phyloP scores from a whole-genome alignment of 768 basidiomycete genomes.

The Lentinula detonsa region DNA sequence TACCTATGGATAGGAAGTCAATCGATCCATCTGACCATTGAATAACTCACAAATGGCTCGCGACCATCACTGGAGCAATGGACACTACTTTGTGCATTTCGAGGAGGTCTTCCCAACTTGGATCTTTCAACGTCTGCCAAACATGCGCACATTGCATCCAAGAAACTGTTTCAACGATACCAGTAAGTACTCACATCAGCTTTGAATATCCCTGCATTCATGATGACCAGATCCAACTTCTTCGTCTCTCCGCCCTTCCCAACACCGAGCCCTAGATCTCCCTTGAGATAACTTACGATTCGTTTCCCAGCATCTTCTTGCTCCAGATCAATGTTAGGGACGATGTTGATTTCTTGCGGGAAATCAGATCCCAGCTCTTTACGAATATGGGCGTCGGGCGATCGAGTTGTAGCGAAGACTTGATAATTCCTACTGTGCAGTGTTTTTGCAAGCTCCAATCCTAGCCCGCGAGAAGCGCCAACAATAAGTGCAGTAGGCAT shows the following conservation, averaged over 20 bases:
- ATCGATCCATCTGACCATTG: background rate
- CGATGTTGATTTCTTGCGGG: constrained; percentile 26
- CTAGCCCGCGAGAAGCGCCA: constrained; percentile 40
- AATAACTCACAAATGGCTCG: constrained; percentile 18
- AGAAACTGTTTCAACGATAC: background rate
- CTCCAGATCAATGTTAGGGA: constrained; percentile 29
- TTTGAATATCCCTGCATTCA: constrained; percentile 34
- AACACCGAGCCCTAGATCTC: constrained; percentile 18
- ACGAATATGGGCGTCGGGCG: constrained; percentile 6
- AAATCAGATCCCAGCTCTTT: constrained; percentile 13
- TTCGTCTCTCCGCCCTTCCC: constrained; percentile 7
- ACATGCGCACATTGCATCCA: background rate
- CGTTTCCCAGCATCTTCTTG: constrained; percentile 26
- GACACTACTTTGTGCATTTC: constrained; percentile 40
- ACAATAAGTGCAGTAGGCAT: constrained; percentile 30
- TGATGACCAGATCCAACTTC: constrained; percentile 27
- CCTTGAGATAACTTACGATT: constrained; percentile 18
- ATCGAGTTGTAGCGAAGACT: constrained; percentile 34
- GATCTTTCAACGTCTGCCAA: constrained; percentile 28
- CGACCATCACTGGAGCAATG: constrained; percentile 35
- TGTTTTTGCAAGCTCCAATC: constrained; percentile 27
- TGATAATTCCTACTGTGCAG: constrained; percentile 16
- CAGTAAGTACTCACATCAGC: constrained; percentile 24
- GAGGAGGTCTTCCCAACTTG: constrained; percentile 30
- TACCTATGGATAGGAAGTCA: constrained; percentile 6